Evolutionary conservation across 371 early-diverging fungal genomes (phyloP).

Genomic region (Lichtheimia corymbifera): DNA sequence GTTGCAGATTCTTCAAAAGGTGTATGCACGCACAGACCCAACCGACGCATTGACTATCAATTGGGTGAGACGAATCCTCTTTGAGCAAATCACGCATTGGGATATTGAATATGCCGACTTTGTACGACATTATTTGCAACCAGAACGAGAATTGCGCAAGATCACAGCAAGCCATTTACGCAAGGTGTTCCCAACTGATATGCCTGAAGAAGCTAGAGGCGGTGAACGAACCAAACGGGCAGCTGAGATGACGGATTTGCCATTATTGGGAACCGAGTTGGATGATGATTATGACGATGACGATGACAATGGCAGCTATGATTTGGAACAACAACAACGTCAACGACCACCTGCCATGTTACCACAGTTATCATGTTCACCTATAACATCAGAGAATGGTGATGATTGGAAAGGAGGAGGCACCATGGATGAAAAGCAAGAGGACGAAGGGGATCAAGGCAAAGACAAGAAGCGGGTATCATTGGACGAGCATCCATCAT

Average conservation of each 20-base stretch:
- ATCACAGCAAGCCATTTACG: conserved; percentile 65
- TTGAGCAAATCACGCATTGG: conserved; percentile 81
- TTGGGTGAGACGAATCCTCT: conserved; percentile 70
- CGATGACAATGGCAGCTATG: conserved; percentile 3
- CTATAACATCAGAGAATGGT: not conserved
- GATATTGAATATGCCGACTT: conserved; percentile 81
- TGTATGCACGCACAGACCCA: conserved; percentile 72
- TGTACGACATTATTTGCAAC: conserved; percentile 73
- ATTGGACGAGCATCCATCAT: conserved; percentile 6
- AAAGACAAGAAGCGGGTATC: not conserved
- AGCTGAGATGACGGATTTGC: conserved; percentile 38
- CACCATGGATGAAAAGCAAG: not conserved
- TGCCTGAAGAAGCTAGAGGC: conserved; percentile 21
- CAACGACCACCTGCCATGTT: conserved; percentile 1
- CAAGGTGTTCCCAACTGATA: conserved; percentile 66
- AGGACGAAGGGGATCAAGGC: not conserved
- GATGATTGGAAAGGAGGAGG: not conserved
- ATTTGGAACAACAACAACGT: not conserved
- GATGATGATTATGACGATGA: conserved; percentile 21
- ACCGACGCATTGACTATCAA: conserved; percentile 83
- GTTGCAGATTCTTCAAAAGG: conserved; percentile 81
- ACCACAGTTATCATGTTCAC: conserved; percentile 5
- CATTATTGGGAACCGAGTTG: conserved; percentile 38
- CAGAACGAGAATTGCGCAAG: conserved; percentile 72
- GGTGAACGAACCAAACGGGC: conserved; percentile 47